Evolutionary conservation across 2,329 filamentous ascomycete species (phyloP).

Genomic region (Pyrenophora teres): DNA sequence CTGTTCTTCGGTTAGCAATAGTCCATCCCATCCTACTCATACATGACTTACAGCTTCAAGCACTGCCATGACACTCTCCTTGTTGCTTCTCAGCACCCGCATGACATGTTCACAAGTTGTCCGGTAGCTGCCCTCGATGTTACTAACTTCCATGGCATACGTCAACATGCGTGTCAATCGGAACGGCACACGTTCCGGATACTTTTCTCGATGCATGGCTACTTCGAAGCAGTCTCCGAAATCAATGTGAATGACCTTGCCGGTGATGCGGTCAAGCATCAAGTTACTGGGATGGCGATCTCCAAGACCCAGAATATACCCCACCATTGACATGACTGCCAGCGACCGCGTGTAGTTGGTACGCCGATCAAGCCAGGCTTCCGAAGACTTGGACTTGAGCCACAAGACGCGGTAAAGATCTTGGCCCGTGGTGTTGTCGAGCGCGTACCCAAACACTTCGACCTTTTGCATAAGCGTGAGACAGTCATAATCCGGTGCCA

Average conservation of each 20-base stretch:
- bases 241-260: slow-evolving; percentile 98
- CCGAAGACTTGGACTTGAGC: slow-evolving; percentile 98
- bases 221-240: slow-evolving; percentile 99
- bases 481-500: slow-evolving; percentile 99
- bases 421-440: slow-evolving; percentile 98
- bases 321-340: slow-evolving; percentile 99
- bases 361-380: slow-evolving; percentile 94
- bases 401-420: slow-evolving; percentile 97
- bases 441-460: slow-evolving; percentile 97
- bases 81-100: slow-evolving; percentile 94
- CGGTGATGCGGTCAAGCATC: slow-evolving; percentile 93
- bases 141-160: slow-evolving; percentile 99
- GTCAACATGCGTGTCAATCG: slow-evolving; percentile 97
- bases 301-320: slow-evolving; percentile 94
- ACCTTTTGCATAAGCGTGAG: slow-evolving; percentile 99
- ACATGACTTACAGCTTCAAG: slow-evolving; percentile 83
- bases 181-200: slow-evolving; percentile 96
- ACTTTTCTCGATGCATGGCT: slow-evolving; percentile 99
- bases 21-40: neutral
- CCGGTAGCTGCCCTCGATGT: slow-evolving; percentile 97
- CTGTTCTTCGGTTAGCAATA: slow-evolving; percentile 52
- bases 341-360: slow-evolving; percentile 99
- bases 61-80: slow-evolving; percentile 98
- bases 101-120: slow-evolving; percentile 99
- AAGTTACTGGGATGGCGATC: slow-evolving; percentile 97